Evolutionary conservation across 495 filamentous ascomycete species (phyloP).

Genomic region (Hypoxylon fragiforme): DNA sequence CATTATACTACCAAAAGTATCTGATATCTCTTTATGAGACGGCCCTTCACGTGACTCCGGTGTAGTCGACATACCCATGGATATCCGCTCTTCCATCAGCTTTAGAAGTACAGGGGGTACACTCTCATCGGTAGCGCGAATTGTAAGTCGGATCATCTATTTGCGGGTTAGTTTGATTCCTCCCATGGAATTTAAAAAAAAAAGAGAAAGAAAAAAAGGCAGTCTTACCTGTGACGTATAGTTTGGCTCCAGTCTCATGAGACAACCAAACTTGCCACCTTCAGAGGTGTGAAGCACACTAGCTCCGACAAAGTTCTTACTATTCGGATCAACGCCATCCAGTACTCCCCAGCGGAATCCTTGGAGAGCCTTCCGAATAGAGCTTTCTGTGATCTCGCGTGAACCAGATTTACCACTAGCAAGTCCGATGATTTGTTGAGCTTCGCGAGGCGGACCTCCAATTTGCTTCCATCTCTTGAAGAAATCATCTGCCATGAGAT

Average conservation of each 20-base stretch:
- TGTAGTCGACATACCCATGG: slow-evolving; percentile 50
- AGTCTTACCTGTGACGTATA: slow-evolving; percentile 75
- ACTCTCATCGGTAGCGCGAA: slow-evolving; percentile 88
- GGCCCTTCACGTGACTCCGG: slow-evolving; percentile 41
- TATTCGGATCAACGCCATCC: slow-evolving; percentile 83
- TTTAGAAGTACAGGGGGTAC: slow-evolving; percentile 80
- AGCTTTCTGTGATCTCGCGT: slow-evolving; percentile 57
- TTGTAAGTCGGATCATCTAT: slow-evolving; percentile 93
- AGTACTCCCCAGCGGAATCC: slow-evolving; percentile 89
- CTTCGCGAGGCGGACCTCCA: slow-evolving; percentile 81
- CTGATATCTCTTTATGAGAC: slow-evolving; percentile 48
- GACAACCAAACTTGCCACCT: slow-evolving; percentile 88
- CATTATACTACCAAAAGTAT: slow-evolving; percentile 54
- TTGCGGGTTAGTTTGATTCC: slow-evolving; percentile 31
- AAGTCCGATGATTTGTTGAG: slow-evolving; percentile 80
- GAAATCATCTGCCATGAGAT: slow-evolving; percentile 84
- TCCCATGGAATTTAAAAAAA: no score
- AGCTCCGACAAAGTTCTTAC: slow-evolving; percentile 90
- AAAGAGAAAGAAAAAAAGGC: neutral
- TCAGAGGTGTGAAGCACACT: slow-evolving; percentile 83
- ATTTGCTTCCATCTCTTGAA: slow-evolving; percentile 99
- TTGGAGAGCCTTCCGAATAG: slow-evolving; percentile 68
- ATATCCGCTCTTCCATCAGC: slow-evolving; percentile 81
- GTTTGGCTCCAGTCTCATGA: slow-evolving; percentile 94
- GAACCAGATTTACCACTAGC: slow-evolving; percentile 52